Evolutionary conservation across 2,329 filamentous ascomycete genomes (phyloP), one percentile per base, ranked within the genome.

Genomic region (Cladosporium sp.): DNA sequence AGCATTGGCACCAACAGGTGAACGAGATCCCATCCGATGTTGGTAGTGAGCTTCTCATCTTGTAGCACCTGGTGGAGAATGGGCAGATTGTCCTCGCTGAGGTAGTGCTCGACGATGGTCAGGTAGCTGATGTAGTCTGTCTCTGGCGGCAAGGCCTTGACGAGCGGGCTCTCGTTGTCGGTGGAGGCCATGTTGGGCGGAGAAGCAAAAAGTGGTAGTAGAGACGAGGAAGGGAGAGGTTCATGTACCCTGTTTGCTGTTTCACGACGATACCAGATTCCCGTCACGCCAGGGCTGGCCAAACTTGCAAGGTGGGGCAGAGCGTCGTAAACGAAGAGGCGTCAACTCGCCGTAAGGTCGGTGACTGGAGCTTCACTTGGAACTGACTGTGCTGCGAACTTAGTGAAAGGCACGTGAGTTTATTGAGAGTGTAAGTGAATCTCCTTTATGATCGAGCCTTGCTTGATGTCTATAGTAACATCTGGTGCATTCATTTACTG

Each of bases 1-100:
- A 85, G 76, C 4, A 89, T 70, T 30, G 80, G 76, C 19, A 90
- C 75, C 4, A 93, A 77, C 61, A 88, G 80, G 62, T 86, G 84
- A 18, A 93, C 84, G 45, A 92, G 72, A 65, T 93, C 88, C 88
- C 88, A 93, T 43, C 88, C 88, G 59, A 92, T 90, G 50, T 88
- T 85, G 53, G 79, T 79, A 2, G 86, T 88, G 50, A 91, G 72
- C 51, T 79, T 74, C 8, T 76, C 73, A 73, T 88, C 82, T 65
- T 86, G 80, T 15, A 88, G 74, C 30, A 87, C 80, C 18, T 84
- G 76, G 58, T 88, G 79, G 39, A 92, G 74, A 3, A 79, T 71
- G 1, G 85, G 83, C 38, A 92, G 72, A 53, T 84, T 76, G 52
- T 84, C 81, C 15, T 80, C 76, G 4, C 78, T 82, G 39, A 90